These are phyloP conservation scores for Triadica sebifera DNA, from an alignment of 345 rosid species.

Conservation along the genomic window DNA sequence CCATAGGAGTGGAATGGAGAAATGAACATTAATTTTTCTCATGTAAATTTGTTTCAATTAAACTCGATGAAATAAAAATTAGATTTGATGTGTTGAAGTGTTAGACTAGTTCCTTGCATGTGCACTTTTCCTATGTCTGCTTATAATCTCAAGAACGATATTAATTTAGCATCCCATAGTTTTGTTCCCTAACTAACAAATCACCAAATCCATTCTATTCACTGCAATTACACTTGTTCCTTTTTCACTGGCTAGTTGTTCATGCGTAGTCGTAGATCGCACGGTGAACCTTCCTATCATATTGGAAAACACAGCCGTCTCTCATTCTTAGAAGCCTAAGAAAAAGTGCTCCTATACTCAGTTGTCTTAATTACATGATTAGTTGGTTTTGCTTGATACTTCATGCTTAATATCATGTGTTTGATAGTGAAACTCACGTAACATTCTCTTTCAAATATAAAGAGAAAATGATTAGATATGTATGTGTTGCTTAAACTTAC, in stretches of 20 bases:
- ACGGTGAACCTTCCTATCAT: conserved; percentile 21
- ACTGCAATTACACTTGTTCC: not conserved
- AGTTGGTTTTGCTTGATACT: not conserved
- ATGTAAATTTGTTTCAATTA: no score
- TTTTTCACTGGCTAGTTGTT: not conserved
- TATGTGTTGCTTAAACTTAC: no score
- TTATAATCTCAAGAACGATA: conserved; percentile 9
- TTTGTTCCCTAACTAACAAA: conserved; percentile 1
- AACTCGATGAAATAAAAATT: not conserved
- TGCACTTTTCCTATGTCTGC: no score
- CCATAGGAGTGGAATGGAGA: no score
- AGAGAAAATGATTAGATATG: no score
- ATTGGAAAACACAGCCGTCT: conserved; percentile 14
- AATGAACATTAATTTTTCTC: no score
- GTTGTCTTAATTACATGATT: not conserved
- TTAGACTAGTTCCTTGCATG: not conserved
- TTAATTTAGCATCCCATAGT: conserved; percentile 8
- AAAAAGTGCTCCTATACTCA: no score
- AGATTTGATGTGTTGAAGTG: no score
- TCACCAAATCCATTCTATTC: not conserved
- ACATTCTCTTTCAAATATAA: no score
- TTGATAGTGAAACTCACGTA: no score
- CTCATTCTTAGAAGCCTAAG: not conserved
- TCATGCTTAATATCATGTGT: no score
- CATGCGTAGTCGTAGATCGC: not conserved